A percentile compares a stretch with the other conserved stretches of the same genome.
These are phyloP conservation scores for Fusarium keratoplasticum DNA, from an alignment of 2,329 filamentous ascomycete species.

Conservation along the genomic window DNA sequence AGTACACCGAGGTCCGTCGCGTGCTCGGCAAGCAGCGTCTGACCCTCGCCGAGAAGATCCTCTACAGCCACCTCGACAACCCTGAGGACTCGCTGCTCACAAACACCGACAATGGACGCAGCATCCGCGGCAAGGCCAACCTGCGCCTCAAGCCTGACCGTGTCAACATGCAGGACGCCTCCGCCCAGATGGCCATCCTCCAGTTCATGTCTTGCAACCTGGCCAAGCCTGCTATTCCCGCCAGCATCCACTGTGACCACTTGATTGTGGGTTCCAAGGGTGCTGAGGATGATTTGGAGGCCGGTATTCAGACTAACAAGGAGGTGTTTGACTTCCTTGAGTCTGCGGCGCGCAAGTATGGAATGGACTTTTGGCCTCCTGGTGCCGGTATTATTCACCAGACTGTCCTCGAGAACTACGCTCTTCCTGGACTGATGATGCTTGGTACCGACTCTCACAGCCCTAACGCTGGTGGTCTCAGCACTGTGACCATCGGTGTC, in stretches of 20 bases:
- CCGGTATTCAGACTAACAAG: conserved; percentile 90
- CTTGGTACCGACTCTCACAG: conserved; percentile 97
- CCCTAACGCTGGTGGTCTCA: conserved; percentile 94
- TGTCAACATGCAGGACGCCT: conserved; percentile 99
- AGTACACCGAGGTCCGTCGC: conserved; percentile 78
- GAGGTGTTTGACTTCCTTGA: conserved; percentile 98
- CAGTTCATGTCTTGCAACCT: conserved; percentile 99
- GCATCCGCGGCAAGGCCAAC: conserved; percentile 89
- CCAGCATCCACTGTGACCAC: conserved; percentile 98
- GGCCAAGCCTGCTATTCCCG: conserved; percentile 89
- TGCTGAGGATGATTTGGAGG: conserved; percentile 84
- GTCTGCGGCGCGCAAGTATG: conserved; percentile 89
- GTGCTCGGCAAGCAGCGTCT: conserved; percentile 77
- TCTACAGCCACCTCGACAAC: conserved; percentile 94
- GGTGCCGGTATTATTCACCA: conserved; percentile 97
- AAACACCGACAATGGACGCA: conserved; percentile 83
- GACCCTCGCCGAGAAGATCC: conserved; percentile 96
- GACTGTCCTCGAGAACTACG: conserved; percentile 97
- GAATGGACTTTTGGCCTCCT: conserved; percentile 95
- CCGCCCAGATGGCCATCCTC: conserved; percentile 96
- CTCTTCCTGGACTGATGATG: conserved; percentile 98
- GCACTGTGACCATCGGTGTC: conserved; percentile 94
- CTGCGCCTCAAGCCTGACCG: conserved; percentile 97
- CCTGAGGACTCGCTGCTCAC: conserved; percentile 88
- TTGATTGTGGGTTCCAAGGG: conserved; percentile 97